These are phyloP conservation scores for Penicillium sp. DNA, from an alignment of 2,329 filamentous ascomycete species.

Conservation along the genomic window DNA sequence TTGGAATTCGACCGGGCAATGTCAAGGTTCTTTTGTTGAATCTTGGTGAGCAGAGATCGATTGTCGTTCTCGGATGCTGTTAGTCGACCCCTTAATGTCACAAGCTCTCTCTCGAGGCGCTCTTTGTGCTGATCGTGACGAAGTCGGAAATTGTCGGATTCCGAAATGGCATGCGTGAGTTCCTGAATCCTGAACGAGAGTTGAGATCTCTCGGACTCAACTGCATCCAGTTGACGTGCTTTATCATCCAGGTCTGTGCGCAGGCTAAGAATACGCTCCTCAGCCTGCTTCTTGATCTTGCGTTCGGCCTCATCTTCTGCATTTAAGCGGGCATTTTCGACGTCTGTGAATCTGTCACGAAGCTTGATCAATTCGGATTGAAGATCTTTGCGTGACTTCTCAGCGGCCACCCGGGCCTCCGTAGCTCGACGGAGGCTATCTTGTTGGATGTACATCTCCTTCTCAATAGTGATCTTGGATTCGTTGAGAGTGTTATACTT, in stretches of 20 bases:
- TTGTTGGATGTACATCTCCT: slow-evolving; percentile 94
- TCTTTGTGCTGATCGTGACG: slow-evolving; percentile 94
- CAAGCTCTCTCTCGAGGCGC: slow-evolving; percentile 82
- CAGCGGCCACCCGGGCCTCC: slow-evolving; percentile 73
- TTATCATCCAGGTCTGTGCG: slow-evolving; percentile 78
- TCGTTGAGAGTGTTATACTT: slow-evolving; percentile 87
- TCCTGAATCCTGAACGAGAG: slow-evolving; percentile 78
- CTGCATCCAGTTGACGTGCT: slow-evolving; percentile 70
- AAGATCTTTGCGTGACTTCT: slow-evolving; percentile 85
- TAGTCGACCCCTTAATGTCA: slow-evolving; percentile 84
- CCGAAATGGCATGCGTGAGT: slow-evolving; percentile 79
- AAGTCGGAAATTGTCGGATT: slow-evolving; percentile 83
- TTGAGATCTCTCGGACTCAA: slow-evolving; percentile 73
- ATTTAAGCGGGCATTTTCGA: slow-evolving; percentile 80
- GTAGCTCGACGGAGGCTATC: slow-evolving; percentile 83
- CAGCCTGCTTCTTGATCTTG: slow-evolving; percentile 71
- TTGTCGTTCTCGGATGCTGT: slow-evolving; percentile 96
- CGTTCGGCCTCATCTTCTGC: slow-evolving; percentile 79
- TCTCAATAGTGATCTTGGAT: slow-evolving; percentile 94
- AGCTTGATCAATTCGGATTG: slow-evolving; percentile 80
- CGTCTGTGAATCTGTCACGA: slow-evolving; percentile 75
- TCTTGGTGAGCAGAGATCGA: slow-evolving; percentile 87
- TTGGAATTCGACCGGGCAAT: slow-evolving; percentile 87
- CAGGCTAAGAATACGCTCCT: slow-evolving; percentile 74
- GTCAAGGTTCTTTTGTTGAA: slow-evolving; percentile 95